Evolutionary conservation across 202 grass and related monocot genomes (phyloP).

Genomic region (Setaria italica): DNA sequence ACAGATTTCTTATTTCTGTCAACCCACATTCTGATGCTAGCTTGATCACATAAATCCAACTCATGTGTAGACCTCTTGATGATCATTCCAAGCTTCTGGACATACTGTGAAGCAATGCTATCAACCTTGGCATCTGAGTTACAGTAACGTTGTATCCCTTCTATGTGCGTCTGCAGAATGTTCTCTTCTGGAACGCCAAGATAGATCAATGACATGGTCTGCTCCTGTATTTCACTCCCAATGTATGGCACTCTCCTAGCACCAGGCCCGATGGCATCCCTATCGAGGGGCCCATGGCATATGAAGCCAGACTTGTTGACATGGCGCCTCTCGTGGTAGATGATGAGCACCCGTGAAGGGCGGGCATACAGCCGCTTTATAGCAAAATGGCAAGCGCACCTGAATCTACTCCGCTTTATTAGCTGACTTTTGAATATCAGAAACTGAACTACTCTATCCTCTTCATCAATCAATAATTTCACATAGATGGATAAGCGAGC

Average conservation of each 20-base stretch:
- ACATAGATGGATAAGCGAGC: too few species aligned
- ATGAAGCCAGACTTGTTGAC: conserved; percentile 80
- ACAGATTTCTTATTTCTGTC: conserved; percentile 92
- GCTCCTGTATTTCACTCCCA: conserved; percentile 86
- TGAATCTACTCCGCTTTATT: too few species aligned
- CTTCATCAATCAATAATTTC: too few species aligned
- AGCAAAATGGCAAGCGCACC: conserved; percentile 81
- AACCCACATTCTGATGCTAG: conserved; percentile 91
- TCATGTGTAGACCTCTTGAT: conserved; percentile 96
- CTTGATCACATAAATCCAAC: conserved; percentile 84
- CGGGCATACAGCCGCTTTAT: conserved; percentile 75
- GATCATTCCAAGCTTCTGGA: conserved; percentile 95
- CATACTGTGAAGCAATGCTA: conserved; percentile 81
- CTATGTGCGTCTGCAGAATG: conserved; percentile 82
- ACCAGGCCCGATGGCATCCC: conserved; percentile 78
- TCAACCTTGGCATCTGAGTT: conserved; percentile 65
- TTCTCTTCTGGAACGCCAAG: conserved; percentile 91
- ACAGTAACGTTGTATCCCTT: conserved; percentile 88
- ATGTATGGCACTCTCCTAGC: conserved; percentile 81
- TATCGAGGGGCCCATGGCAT: conserved; percentile 85
- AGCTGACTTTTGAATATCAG: too few species aligned
- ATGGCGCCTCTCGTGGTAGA: conserved; percentile 90
- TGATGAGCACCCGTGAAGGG: conserved; percentile 71
- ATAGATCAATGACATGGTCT: conserved; percentile 94
- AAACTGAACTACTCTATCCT: too few species aligned